Evolutionary conservation across 2,329 filamentous ascomycete genomes (phyloP).

Genomic region (Penicillium occitanis): DNA sequence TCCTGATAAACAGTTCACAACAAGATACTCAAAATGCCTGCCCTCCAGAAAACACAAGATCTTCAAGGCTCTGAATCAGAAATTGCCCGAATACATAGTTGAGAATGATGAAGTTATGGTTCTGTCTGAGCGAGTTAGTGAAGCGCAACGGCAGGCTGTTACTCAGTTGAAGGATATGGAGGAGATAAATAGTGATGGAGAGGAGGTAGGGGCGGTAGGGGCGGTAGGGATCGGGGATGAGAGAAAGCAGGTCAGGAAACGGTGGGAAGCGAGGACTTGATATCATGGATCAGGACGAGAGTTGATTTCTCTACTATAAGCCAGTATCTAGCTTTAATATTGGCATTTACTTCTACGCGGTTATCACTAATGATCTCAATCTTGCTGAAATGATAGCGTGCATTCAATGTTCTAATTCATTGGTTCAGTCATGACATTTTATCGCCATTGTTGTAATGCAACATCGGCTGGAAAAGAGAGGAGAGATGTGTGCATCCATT

Average conservation of each 20-base stretch:
- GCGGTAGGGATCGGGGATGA: constrained; percentile 48
- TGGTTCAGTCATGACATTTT: constrained; percentile 7
- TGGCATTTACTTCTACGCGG: no score
- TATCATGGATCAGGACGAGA: constrained; percentile 75
- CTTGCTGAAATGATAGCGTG: not conserved
- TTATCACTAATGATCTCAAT: not conserved
- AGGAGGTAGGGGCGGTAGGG: constrained; percentile 44
- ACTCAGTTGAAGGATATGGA: constrained; percentile 78
- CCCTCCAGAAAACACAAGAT: constrained; percentile 46
- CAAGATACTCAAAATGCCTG: constrained; percentile 35
- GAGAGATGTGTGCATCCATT: not conserved
- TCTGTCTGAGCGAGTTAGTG: constrained; percentile 72
- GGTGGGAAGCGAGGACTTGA: constrained; percentile 55
- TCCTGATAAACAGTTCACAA: not conserved
- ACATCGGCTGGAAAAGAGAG: not conserved
- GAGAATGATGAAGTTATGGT: constrained; percentile 84
- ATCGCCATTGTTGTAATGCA: not conserved
- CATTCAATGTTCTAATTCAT: constrained; percentile 11
- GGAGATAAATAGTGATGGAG: constrained; percentile 59
- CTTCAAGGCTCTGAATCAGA: constrained; percentile 69
- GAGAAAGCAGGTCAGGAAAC: constrained; percentile 38
- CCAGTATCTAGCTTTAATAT: not conserved
- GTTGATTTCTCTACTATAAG: constrained; percentile 42
- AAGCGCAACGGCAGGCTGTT: constrained; percentile 78
- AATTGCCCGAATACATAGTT: constrained; percentile 66